Evolutionary conservation across 768 basidiomycete genomes (phyloP).

Genomic region (Lentinula lateritia): DNA sequence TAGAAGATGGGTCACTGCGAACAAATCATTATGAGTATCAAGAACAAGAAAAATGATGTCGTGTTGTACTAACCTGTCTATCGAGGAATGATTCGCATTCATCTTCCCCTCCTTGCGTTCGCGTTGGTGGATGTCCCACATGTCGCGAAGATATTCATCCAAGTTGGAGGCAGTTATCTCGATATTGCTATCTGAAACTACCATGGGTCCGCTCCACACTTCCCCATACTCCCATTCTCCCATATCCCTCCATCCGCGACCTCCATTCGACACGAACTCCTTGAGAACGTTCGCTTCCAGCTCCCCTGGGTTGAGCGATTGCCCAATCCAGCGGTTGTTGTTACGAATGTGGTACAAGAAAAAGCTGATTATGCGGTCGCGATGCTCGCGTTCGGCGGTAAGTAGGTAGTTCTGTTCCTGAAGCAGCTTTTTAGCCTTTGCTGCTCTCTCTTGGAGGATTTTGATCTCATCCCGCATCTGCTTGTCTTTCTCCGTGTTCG

Average conservation of each 20-base stretch:
- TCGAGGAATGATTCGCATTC: neutral
- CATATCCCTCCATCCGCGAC: conserved; percentile 5
- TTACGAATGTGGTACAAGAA: neutral
- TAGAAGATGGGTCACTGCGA: neutral
- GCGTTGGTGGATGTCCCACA: neutral
- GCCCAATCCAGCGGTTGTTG: conserved; percentile 2
- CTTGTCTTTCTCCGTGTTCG: neutral
- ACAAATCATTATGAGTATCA: neutral
- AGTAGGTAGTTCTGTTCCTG: neutral
- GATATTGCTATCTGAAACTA: neutral
- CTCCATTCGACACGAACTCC: neutral
- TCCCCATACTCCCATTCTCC: conserved; percentile 3
- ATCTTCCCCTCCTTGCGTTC: neutral
- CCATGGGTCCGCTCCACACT: neutral
- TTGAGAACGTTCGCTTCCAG: neutral
- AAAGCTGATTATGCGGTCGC: conserved; percentile 1
- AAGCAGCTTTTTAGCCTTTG: neutral
- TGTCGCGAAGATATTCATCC: neutral
- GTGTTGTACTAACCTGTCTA: neutral
- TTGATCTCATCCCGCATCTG: neutral
- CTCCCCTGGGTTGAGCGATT: neutral
- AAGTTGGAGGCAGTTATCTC: conserved; percentile 1
- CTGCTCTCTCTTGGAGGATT: neutral
- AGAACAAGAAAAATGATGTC: neutral
- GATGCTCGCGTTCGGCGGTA: neutral